Percentiles rank a stretch among this genome's conserved stretches.
These are phyloP conservation scores for Amanita exitialis DNA, from an alignment of 768 basidiomycete genomes.

Conservation along the genomic window DNA sequence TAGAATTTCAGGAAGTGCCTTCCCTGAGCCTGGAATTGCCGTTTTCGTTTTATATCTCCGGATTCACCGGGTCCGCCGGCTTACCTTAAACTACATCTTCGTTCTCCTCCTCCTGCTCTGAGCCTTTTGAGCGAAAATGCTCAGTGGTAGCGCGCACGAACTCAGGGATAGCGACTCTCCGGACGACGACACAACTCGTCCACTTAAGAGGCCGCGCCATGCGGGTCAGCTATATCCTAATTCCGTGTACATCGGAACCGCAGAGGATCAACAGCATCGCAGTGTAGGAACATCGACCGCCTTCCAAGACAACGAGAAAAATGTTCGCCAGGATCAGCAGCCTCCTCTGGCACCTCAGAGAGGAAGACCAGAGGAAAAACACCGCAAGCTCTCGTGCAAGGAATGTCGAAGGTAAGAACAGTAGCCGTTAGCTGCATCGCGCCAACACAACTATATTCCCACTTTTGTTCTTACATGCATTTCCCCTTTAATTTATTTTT, in stretches of 20 bases:
- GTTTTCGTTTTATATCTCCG: conserved; percentile 5
- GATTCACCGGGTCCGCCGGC: conserved; percentile 7
- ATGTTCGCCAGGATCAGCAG: background rate
- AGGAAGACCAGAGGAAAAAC: conserved; percentile 27
- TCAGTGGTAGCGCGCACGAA: background rate
- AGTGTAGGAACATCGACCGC: background rate
- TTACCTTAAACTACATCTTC: conserved; percentile 3
- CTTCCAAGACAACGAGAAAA: background rate
- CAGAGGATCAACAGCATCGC: background rate
- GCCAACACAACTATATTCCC: background rate
- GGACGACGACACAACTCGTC: background rate
- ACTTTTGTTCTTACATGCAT: background rate
- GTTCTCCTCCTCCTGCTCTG: background rate
- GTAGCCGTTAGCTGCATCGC: background rate
- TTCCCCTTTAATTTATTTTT: background rate
- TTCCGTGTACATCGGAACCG: conserved; percentile 1
- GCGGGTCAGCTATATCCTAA: background rate
- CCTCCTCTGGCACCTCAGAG: background rate
- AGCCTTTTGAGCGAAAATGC: background rate
- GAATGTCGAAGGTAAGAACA: conserved; percentile 36
- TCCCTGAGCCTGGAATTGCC: conserved; percentile 6
- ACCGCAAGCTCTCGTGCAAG: conserved; percentile 37
- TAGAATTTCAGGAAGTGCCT: conserved; percentile 1
- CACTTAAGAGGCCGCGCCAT: conserved; percentile 2
- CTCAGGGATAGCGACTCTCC: background rate